Conservation (phyloP, 345 rosid genomes). For the Dovyalis caffra region DNA sequence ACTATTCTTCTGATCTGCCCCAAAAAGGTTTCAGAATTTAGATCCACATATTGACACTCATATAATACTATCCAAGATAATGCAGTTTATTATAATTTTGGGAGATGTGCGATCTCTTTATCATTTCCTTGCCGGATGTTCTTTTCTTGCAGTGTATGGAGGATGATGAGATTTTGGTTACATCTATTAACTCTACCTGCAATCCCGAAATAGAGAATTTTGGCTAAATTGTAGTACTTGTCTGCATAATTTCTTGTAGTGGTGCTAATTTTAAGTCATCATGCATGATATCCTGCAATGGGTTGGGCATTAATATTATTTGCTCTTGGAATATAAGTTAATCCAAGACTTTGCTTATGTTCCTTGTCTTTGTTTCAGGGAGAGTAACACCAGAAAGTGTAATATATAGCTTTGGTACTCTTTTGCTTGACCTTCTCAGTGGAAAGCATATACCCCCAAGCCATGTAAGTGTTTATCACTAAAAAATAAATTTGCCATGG, state of each 20-base stretch:
- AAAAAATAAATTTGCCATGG: neutral
- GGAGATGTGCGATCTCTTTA: neutral
- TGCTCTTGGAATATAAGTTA: neutral
- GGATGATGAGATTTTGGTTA: neutral
- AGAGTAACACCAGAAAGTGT: conserved; percentile 94
- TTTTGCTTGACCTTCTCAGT: conserved; percentile 92
- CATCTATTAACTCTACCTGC: neutral
- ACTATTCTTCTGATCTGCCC: neutral
- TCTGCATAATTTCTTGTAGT: neutral
- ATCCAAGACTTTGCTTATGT: neutral
- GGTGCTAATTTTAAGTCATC: neutral
- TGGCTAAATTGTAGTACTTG: neutral
- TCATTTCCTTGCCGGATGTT: neutral
- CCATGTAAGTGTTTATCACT: conserved; percentile 56
- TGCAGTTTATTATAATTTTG: neutral
- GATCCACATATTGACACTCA: neutral
- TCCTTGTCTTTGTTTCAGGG: conserved; percentile 41
- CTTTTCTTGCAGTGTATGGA: neutral
- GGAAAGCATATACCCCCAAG: conserved; percentile 97
- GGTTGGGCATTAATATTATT: neutral
- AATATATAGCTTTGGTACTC: conserved; percentile 93
- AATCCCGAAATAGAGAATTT: neutral
- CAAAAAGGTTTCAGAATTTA: neutral
- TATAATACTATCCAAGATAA: neutral
- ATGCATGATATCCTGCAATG: neutral